A percentile compares a stretch with the other conserved stretches of the same genome.
phyloP scores from a whole-genome alignment of 768 basidiomycete genomes.

The Pisolithus tinctorius region DNA sequence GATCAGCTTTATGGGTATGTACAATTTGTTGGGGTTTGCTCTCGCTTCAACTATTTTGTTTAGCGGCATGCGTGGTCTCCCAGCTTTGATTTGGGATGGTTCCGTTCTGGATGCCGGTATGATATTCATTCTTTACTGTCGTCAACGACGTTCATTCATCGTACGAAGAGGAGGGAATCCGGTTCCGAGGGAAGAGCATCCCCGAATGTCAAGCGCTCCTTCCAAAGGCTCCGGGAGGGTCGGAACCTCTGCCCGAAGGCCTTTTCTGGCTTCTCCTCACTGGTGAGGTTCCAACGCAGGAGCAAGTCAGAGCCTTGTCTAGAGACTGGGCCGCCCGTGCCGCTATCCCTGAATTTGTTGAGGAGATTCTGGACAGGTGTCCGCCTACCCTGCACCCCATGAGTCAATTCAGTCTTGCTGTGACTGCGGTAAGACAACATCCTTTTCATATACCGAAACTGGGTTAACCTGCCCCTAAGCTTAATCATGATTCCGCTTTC shows the following conservation, averaged over 20 bases:
- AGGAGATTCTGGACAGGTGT: constrained; percentile 91
- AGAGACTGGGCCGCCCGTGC: constrained; percentile 94
- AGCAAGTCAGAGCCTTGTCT: constrained; percentile 81
- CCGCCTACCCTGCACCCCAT: constrained; percentile 94
- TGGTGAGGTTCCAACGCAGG: constrained; percentile 87
- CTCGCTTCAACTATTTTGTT: constrained; percentile 7
- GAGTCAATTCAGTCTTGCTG: constrained; percentile 96
- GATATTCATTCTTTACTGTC: constrained; percentile 13
- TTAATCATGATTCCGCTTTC: constrained; percentile 95
- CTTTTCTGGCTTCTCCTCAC: constrained; percentile 96
- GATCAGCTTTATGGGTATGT: constrained; percentile 83
- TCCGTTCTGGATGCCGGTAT: constrained; percentile 91
- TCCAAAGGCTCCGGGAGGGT: constrained; percentile 83
- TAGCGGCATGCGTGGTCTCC: constrained; percentile 83
- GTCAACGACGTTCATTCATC: not conserved
- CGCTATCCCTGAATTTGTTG: constrained; percentile 88
- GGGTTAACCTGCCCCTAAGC: constrained; percentile 28
- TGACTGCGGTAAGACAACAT: constrained; percentile 65
- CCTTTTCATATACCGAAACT: too few relatives aligned
- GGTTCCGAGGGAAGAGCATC: constrained; percentile 95
- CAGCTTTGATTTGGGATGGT: constrained; percentile 97
- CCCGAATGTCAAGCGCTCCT: constrained; percentile 82
- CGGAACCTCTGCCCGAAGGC: constrained; percentile 87
- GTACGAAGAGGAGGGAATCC: constrained; percentile 83
- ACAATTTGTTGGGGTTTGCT: not conserved